Conservation (phyloP, 371 early-diverging fungal genomes). For the Mucor lusitanicus region DNA sequence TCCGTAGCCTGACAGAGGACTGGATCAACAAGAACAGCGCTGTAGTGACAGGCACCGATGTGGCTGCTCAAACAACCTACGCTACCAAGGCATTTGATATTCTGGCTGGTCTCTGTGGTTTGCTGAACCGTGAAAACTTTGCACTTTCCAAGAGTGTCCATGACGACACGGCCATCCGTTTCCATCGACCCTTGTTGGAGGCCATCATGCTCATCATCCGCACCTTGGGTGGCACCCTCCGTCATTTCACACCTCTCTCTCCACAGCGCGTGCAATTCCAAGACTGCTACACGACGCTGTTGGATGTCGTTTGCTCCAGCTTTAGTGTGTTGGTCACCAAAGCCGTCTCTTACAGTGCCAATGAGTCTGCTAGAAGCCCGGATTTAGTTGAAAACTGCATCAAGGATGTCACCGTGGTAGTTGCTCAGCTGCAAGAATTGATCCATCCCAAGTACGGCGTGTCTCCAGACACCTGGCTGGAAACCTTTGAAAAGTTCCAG, state of each 20-base stretch:
- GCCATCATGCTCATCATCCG: slow-evolving; percentile 34
- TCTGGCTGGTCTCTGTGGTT: slow-evolving; percentile 20
- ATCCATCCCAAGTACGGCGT: slow-evolving; percentile 30
- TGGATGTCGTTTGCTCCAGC: slow-evolving; percentile 30
- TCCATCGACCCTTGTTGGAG: slow-evolving; percentile 46
- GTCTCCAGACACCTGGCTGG: slow-evolving; percentile 24
- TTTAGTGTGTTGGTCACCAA: slow-evolving; percentile 36
- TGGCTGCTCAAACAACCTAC: slow-evolving; percentile 21
- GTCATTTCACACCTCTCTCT: neutral
- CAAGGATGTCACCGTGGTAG: slow-evolving; percentile 38
- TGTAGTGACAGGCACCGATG: slow-evolving; percentile 14
- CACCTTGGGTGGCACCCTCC: slow-evolving; percentile 26
- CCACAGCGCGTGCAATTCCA: neutral
- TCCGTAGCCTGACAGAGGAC: slow-evolving; percentile 44
- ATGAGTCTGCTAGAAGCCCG: slow-evolving; percentile 16
- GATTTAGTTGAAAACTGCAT: slow-evolving; percentile 26
- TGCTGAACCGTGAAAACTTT: slow-evolving; percentile 38
- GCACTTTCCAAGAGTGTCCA: slow-evolving; percentile 32
- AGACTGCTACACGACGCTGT: neutral
- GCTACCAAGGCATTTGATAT: slow-evolving; percentile 26
- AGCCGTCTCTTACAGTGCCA: slow-evolving; percentile 27
- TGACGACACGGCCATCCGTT: slow-evolving; percentile 24
- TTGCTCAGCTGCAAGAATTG: slow-evolving; percentile 37
- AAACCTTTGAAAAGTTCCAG: slow-evolving; percentile 21
- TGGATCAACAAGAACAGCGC: slow-evolving; percentile 34